A percentile compares a stretch with the other conserved stretches of the same genome.
phyloP scores from a whole-genome alignment of 2,329 filamentous ascomycete genomes.

The Fusarium nisikadoi region DNA sequence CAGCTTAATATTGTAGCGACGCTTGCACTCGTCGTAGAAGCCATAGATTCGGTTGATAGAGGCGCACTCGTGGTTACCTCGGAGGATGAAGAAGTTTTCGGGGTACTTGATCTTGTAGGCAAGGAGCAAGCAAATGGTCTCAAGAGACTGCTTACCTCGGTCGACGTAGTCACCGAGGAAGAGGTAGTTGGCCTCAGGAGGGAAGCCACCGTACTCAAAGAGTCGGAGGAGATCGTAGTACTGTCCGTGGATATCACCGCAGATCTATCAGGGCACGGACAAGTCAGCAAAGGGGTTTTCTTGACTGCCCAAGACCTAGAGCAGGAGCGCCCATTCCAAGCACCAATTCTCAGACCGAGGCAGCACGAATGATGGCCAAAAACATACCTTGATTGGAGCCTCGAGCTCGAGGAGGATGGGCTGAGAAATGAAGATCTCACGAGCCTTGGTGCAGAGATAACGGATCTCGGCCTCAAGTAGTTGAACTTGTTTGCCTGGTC shows the following conservation, averaged over 20 bases:
- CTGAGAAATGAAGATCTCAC: slow-evolving; percentile 99
- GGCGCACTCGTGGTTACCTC: slow-evolving; percentile 98
- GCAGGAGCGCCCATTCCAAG: neutral
- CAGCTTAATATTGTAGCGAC: slow-evolving; percentile 98
- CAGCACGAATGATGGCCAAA: neutral
- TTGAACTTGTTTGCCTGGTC: slow-evolving; percentile 98
- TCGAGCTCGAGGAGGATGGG: slow-evolving; percentile 97
- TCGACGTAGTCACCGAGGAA: slow-evolving; percentile 99
- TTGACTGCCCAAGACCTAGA: neutral
- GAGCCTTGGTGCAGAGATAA: slow-evolving; percentile 96
- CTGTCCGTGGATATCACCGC: slow-evolving; percentile 98
- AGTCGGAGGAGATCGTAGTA: slow-evolving; percentile 98
- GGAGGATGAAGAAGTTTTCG: slow-evolving; percentile 99
- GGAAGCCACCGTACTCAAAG: slow-evolving; percentile 98
- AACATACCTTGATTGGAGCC: slow-evolving; percentile 94
- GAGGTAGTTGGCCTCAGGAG: slow-evolving; percentile 98
- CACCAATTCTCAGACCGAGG: neutral
- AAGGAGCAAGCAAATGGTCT: slow-evolving; percentile 96
- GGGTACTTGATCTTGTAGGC: slow-evolving; percentile 99
- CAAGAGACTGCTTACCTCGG: slow-evolving; percentile 97
- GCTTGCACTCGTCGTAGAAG: slow-evolving; percentile 99
- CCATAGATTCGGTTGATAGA: slow-evolving; percentile 99
- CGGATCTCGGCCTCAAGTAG: slow-evolving; percentile 96
- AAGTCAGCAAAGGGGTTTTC: slow-evolving; percentile 28
- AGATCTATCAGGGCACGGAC: slow-evolving; percentile 73